Base-by-base conservation (phyloP, 1,284 basidiomycete genomes). In the Ganoderma lingzhi region DNA sequence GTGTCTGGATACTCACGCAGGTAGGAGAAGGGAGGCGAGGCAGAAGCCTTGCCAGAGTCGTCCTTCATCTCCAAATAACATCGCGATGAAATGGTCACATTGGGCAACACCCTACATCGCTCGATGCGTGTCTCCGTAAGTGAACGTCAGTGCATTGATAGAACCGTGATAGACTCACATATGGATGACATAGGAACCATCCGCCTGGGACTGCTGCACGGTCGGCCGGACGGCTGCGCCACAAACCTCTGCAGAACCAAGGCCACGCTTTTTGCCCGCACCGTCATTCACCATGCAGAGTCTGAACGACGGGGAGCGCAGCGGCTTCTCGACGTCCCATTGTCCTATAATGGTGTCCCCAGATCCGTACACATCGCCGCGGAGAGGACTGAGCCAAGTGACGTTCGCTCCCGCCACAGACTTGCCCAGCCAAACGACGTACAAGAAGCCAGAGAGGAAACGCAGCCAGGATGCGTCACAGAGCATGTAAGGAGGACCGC, bases 61-160 rank as follows among this genome's bases (percentile, higher is more conserved):
- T 84, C 83, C 56, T 80, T 77, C 83, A 87, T 83, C 63, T 76
- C 75, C 19, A 87, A 71, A 68, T 77, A 81, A 72, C 78, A 84
- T 0, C 66, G 59, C 14, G 76, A 73, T 9, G 74, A 71, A 1
- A 75, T 67, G 6, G 77, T 74, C 30, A 81, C 73, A 56, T 80
- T 77, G 15, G 84, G 82, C 9, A 82, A 74, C 14, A 78, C 70
- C 62, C 84, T 85, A 67, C 28, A 28, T 8, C 35, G 6, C 9
- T 39, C 30, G 37, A 39, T 1, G 14, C 19, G 17, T 19, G 14
- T 56, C 32, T 56, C 14, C 9, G 48, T 56, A 8, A 56, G 48
- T 56, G 9, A 17, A 32, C 17, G 14, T 56, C 15, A 30, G 15
- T 19, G 30, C 17, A 56, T 14, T 17, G 28, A 32, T 17, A 15